Percentiles rank a stretch among this genome's conserved stretches.
These are phyloP conservation scores for Blumeria graminis DNA, from an alignment of 2,329 filamentous ascomycete species.

Conservation along the genomic window DNA sequence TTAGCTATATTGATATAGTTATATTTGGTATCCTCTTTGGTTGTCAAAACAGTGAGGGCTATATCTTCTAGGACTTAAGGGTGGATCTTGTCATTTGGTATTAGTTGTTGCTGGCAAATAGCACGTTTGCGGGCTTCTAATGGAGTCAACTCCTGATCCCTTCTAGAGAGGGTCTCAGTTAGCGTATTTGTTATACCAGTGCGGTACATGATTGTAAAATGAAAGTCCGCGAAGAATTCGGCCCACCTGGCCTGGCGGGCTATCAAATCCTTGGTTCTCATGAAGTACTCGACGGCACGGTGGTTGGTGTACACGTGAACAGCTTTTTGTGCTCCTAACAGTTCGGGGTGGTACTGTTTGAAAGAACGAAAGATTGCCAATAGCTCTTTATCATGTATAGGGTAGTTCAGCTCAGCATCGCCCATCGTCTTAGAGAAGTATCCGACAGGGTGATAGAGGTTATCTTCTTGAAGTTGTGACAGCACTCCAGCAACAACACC, in stretches of 20 bases:
- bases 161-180: not conserved
- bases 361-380: not conserved
- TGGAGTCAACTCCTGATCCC: not conserved
- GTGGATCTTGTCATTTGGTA: too few species aligned
- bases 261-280: not conserved
- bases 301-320: not conserved
- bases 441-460: too few species aligned
- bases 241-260: not conserved
- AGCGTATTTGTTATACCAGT: not conserved
- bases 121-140: too few species aligned
- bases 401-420: not conserved
- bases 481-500: not conserved
- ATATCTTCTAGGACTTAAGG: too few species aligned
- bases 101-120: too few species aligned
- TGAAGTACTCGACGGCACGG: not conserved
- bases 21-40: too few species aligned
- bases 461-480: not conserved
- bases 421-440: not conserved
- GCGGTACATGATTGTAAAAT: not conserved
- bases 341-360: not conserved
- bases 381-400: not conserved
- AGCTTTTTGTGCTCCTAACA: not conserved
- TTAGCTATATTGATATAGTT: too few species aligned
- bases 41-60: too few species aligned
- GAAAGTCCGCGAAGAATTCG: not conserved